These are phyloP conservation scores for Picochlorum costavermella DNA, from an alignment of 139 green algal species.

Conservation along the genomic window DNA sequence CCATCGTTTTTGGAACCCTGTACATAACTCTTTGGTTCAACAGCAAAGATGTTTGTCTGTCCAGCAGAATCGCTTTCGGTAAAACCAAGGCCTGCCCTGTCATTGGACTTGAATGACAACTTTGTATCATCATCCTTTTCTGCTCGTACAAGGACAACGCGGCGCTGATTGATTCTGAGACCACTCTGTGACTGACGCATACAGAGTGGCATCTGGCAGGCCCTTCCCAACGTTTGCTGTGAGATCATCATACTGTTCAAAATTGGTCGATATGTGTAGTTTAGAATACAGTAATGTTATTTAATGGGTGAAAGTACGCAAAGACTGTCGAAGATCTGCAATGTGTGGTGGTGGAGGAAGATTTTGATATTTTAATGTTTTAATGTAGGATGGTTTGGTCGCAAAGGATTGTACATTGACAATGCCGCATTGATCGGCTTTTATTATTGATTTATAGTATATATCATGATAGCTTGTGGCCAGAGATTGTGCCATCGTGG, in stretches of 20 bases:
- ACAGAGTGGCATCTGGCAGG: neutral
- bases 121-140: neutral
- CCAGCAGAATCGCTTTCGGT: slow-evolving; percentile 53
- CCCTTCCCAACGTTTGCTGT: neutral
- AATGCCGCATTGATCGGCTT: no score
- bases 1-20: slow-evolving; percentile 16
- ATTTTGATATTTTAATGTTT: no score
- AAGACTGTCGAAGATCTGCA: no score
- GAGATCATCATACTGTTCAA: neutral
- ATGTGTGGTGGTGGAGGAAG: no score
- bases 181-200: neutral
- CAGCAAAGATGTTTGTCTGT: slow-evolving; percentile 60
- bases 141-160: neutral
- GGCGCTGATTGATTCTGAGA: neutral
- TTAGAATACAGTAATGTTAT: no score
- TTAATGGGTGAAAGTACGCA: no score
- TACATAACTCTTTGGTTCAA: slow-evolving; percentile 36
- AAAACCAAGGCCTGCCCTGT: slow-evolving; percentile 33
- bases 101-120: slow-evolving; percentile 25
- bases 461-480: no score
- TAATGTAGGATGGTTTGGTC: no score
- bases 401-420: no score
- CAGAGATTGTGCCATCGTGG: no score
- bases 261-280: no score
- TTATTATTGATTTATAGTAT: no score